Evolutionary conservation across 2,329 filamentous ascomycete species (phyloP), one percentile per base, ranked within the genome.

Genomic region (Botrytis sinoallii): DNA sequence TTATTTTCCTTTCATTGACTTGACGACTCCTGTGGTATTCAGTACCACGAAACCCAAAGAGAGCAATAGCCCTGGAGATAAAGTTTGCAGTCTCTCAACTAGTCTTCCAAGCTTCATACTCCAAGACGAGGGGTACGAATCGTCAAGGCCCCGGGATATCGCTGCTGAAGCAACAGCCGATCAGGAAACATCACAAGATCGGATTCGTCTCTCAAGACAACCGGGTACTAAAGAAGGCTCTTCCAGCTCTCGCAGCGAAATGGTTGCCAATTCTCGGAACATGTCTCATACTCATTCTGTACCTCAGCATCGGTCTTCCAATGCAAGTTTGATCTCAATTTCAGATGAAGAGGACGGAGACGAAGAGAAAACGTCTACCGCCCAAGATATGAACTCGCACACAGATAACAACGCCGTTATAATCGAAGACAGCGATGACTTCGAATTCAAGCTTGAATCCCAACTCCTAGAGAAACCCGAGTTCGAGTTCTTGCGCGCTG

Each of bases 401-500:
- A n/a, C 25, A 68, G 25, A 22, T 22, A 57, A 64, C 46, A 48
- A 70, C 18, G 25, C 64, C 32, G 46, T 73, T 25, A 12, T 70
- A 22, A 57, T 74, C 22, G 67, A 75, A 42, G 74, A 75, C 18
- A 35, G 42, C 10, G 74, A 75, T 22, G 71, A 73, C 22, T 40
- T 55, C 8, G 70, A 72, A 69, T n/a, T 48, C 8, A 64, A 70
- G 29, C 68, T 64, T 12, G 68, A 70, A 61, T 46, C 42, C 1
- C 40, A 70, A 64, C 52, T 70, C 14, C 40, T 70, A 38, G 59
- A 48, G 38, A 48, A 64, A 44, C 55, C 68, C 12, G 59, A 64
- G 22, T 64, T 70, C 16, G 29, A 70, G 32, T 70, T 64, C 29
- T 48, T 70, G 40, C 55, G 59, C 68, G 48, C 59, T n/a, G 57